phyloP scores from a whole-genome alignment of 768 basidiomycete genomes.

The Leccinum imitatum region DNA sequence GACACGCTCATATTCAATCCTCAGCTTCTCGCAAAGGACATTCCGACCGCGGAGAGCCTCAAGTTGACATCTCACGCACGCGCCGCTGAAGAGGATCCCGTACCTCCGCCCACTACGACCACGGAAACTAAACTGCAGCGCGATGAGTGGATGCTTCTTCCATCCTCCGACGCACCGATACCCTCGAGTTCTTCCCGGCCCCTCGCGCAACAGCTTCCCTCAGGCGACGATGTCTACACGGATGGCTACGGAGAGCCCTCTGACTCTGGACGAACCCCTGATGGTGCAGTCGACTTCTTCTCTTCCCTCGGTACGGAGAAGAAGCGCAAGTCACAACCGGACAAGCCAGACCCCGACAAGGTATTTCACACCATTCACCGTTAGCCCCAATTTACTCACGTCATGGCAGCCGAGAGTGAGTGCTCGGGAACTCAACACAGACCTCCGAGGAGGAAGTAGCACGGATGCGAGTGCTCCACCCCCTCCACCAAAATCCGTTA shows the following conservation, averaged over 20 bases:
- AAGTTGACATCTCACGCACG: slow-evolving; percentile 63
- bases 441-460: slow-evolving; percentile 47
- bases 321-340: slow-evolving; percentile 60
- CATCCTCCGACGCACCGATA: slow-evolving; percentile 25
- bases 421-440: slow-evolving; percentile 60
- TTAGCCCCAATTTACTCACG: slow-evolving; percentile 6
- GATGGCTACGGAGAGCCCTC: slow-evolving; percentile 64
- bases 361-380: slow-evolving; percentile 34
- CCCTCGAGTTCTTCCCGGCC: slow-evolving; percentile 35
- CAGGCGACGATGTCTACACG: slow-evolving; percentile 51
- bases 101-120: slow-evolving; percentile 44
- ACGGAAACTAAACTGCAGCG: slow-evolving; percentile 57
- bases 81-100: slow-evolving; percentile 41
- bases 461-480: slow-evolving; percentile 39
- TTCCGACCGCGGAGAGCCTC: slow-evolving; percentile 74
- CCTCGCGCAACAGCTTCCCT: slow-evolving; percentile 27
- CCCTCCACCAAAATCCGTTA: slow-evolving; percentile 45
- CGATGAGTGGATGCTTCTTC: slow-evolving; percentile 90
- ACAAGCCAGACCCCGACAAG: slow-evolving; percentile 70
- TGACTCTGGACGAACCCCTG: slow-evolving; percentile 44
- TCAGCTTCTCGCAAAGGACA: slow-evolving; percentile 67
- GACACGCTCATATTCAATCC: slow-evolving; percentile 8
- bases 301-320: slow-evolving; percentile 79
- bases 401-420: slow-evolving; percentile 55
- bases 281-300: slow-evolving; percentile 84